Conservation (phyloP, 352 stramenopile genomes). For the Globisporangium carolinianum region DNA sequence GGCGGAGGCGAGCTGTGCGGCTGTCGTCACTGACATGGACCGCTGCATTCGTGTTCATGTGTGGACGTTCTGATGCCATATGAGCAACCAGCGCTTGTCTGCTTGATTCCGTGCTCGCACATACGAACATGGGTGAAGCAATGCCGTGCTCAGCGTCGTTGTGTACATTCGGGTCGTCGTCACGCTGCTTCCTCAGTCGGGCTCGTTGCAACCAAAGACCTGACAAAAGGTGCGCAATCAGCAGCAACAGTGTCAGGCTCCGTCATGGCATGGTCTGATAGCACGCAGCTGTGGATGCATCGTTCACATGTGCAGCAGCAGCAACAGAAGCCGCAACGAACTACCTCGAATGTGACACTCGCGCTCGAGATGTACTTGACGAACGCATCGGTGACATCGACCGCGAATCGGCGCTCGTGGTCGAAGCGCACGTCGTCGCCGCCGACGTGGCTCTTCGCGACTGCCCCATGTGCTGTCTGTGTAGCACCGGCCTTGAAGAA, state of each 20-base stretch:
- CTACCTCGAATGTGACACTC: slow-evolving; percentile 42
- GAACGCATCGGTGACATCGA: slow-evolving; percentile 44
- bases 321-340: background rate
- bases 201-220: slow-evolving; percentile 7
- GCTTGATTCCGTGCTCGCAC: background rate
- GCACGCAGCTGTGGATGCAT: background rate
- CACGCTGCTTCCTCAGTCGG: background rate
- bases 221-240: no score
- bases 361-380: slow-evolving; percentile 40
- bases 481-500: slow-evolving; percentile 33
- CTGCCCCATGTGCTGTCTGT: slow-evolving; percentile 18
- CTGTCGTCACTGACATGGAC: no score
- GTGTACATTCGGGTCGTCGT: background rate
- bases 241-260: background rate
- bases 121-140: background rate
- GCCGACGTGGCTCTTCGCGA: slow-evolving; percentile 3
- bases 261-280: background rate
- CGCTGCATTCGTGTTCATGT: no score
- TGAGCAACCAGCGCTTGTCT: no score
- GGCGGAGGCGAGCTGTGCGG: no score
- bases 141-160: background rate
- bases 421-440: slow-evolving; percentile 9
- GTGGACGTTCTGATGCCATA: no score
- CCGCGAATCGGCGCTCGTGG: slow-evolving; percentile 25
- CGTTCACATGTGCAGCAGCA: background rate